phyloP scores from a whole-genome alignment of 1,284 basidiomycete genomes.

The Sanghuangporus sanghuang region DNA sequence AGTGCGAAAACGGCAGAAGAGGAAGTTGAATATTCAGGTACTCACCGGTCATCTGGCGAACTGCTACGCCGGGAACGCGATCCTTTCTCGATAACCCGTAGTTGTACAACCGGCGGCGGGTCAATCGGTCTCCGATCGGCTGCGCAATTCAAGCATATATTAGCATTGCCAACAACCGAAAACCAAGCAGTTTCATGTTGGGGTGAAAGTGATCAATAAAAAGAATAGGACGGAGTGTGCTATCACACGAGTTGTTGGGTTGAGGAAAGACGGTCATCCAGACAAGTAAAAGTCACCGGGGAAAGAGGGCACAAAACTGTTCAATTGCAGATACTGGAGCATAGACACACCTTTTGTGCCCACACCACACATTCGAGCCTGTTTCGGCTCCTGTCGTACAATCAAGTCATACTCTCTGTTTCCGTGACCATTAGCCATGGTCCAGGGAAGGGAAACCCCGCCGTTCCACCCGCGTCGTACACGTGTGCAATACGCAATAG shows the following conservation, averaged over 20 bases:
- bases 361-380: constrained; percentile 89
- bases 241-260: background rate
- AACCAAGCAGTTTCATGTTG: background rate
- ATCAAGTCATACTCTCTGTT: constrained; percentile 78
- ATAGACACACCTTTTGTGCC: constrained; percentile 67
- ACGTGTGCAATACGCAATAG: background rate
- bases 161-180: background rate
- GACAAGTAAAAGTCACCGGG: background rate
- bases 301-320: background rate
- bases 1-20: constrained; percentile 15
- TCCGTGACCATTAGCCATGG: constrained; percentile 8
- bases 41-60: constrained; percentile 19
- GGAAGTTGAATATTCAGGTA: background rate
- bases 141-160: constrained; percentile 28
- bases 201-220: background rate
- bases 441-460: background rate
- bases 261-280: background rate
- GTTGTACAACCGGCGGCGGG: constrained; percentile 94
- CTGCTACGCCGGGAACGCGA: constrained; percentile 28
- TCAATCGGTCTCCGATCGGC: constrained; percentile 93
- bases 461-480: background rate
- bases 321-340: constrained; percentile 11
- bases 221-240: background rate
- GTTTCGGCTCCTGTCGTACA: constrained; percentile 85
- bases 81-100: constrained; percentile 78